These are phyloP conservation scores for Ustilago xerochloae DNA, from an alignment of 1,284 basidiomycete genomes.

Conservation along the genomic window DNA sequence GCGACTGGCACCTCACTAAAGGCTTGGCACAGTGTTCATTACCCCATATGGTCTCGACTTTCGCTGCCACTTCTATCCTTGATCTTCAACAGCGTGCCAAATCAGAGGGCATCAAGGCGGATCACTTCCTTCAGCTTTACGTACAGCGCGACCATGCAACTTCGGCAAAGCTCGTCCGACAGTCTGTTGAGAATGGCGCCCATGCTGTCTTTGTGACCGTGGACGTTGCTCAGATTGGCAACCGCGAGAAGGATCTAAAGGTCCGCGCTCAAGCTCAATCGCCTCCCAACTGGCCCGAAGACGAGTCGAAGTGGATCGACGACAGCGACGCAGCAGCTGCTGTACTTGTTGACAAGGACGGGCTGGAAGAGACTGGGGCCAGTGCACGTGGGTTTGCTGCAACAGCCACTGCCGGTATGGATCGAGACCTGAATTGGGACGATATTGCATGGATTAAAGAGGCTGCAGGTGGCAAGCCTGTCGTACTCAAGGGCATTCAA, in stretches of 20 bases:
- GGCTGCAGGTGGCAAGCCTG: conserved; percentile 77
- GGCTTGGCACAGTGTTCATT: conserved; percentile 78
- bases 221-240: conserved; percentile 84
- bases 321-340: conserved; percentile 34
- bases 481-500: conserved; percentile 81
- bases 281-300: conserved; percentile 1
- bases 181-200: conserved; percentile 78
- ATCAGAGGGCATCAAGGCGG: conserved; percentile 72
- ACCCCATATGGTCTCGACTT: conserved; percentile 74
- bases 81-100: conserved; percentile 73
- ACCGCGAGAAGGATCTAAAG: conserved; percentile 79
- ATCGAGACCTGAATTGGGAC: conserved; percentile 70
- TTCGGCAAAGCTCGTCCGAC: conserved; percentile 78
- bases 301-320: conserved; percentile 1
- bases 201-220: conserved; percentile 87
- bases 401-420: conserved; percentile 71
- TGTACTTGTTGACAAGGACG: conserved; percentile 49
- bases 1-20: conserved; percentile 85
- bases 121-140: conserved; percentile 73
- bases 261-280: conserved; percentile 44
- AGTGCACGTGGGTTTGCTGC: conserved; percentile 43
- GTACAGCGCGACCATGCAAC: conserved; percentile 78
- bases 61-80: conserved; percentile 70
- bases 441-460: conserved; percentile 80
- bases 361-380: conserved; percentile 50